Percentiles rank a stretch among this genome's conserved stretches.
phyloP scores from a whole-genome alignment of 208 protist species.

The Strigomonas culicis region DNA sequence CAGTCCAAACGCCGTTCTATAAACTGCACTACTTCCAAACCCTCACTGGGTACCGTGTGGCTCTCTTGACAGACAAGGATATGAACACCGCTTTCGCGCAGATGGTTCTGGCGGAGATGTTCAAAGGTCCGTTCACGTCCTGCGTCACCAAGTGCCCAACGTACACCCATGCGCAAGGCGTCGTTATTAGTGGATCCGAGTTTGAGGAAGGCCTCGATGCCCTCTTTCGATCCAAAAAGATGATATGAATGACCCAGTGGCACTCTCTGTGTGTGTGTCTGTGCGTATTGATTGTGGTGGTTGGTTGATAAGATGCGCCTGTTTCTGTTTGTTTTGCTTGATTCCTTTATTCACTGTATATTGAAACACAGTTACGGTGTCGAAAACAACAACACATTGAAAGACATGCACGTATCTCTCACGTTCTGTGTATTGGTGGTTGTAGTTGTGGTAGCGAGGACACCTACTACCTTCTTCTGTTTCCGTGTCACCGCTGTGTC shows the following conservation, averaged over 20 bases:
- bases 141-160: slow-evolving; percentile 60
- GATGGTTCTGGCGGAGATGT: slow-evolving; percentile 44
- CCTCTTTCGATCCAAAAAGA: slow-evolving; percentile 41
- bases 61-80: slow-evolving; percentile 64
- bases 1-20: slow-evolving; percentile 79
- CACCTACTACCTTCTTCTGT: too few species aligned
- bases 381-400: too few species aligned
- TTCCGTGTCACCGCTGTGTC: not conserved
- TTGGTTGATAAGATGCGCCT: too few species aligned
- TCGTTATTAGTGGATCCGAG: slow-evolving; percentile 41
- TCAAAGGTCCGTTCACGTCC: slow-evolving; percentile 52
- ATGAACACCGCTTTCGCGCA: slow-evolving; percentile 49
- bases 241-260: slow-evolving; percentile 19
- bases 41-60: slow-evolving; percentile 80
- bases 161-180: slow-evolving; percentile 66
- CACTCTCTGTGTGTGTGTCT: not conserved
- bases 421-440: too few species aligned
- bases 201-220: slow-evolving; percentile 66
- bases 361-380: too few species aligned
- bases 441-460: too few species aligned
- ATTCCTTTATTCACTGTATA: too few species aligned
- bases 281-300: too few species aligned
- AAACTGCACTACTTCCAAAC: slow-evolving; percentile 88
- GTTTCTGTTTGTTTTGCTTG: too few species aligned
- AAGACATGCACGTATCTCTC: too few species aligned